Base-by-base conservation (phyloP, 192 early-diverging fungal species). In the Backusella macrospora region DNA sequence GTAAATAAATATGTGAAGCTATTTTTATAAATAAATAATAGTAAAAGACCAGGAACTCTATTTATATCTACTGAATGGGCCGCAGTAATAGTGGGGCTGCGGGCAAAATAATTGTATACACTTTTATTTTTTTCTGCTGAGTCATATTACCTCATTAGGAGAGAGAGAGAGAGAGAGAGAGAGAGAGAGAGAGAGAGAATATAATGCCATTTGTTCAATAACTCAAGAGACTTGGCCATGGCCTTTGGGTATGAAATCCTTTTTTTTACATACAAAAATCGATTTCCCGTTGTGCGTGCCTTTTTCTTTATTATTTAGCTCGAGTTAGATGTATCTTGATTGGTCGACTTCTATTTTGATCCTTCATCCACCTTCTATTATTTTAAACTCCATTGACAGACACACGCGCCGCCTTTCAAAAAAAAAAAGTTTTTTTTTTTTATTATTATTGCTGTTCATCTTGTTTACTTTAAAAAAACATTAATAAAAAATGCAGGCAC, bases 401-500 rank as follows among this genome's bases (percentile, higher is more conserved):
- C 34, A 72, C 40, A 39, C 70, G 70, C 71, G 52, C 42, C 26
- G 40, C 44, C 67, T 23, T 40, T 62, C 42, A 46, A 68, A 68
- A 21, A 52, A 21, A 68, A 45, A 14, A 44, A 63, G 9, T 63
- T 48, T 52, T 52, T 72, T 62, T 55, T 23, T 45, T 26, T 46
- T 68, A 26, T 21, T n/a, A n/a, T n/a, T n/a, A n/a, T n/a, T n/a
- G n/a, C n/a, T n/a, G n/a, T n/a, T n/a, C n/a, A n/a, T n/a, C n/a
- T n/a, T 62, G 23, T 69, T 69, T 65, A 23, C 26, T 72, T 39
- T 49, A 71, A 40, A 29, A 14, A 63, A 23, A 10, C 42, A 43
- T 15, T 52, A n/a, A 42, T 64, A 13, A 29, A 90, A 85, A 81
- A 92, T 93, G 91, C 92, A 93, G 80, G 84, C 92, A 64, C 93